Percentiles rank a stretch among this genome's conserved stretches.
Evolutionary conservation across 768 basidiomycete genomes (phyloP).

Genomic region (Lentinula sp.): DNA sequence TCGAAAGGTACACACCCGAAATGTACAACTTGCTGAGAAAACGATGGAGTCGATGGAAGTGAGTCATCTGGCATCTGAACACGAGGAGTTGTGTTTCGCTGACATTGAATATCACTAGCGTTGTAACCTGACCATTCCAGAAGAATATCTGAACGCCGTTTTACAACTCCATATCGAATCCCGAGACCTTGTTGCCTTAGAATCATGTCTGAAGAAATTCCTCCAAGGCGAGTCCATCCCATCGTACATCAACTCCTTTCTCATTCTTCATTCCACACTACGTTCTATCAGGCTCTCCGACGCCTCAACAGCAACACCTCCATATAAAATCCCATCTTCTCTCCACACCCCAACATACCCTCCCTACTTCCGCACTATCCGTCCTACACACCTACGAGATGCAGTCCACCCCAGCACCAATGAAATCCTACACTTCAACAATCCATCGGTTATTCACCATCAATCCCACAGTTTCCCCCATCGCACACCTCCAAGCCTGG

Average conservation of each 20-base stretch:
- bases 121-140: conserved; percentile 31
- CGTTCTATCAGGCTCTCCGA: conserved; percentile 28
- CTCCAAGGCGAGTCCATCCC: conserved; percentile 32
- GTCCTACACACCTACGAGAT: conserved; percentile 72
- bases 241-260: background rate
- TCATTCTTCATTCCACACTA: background rate
- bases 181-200: conserved; percentile 40
- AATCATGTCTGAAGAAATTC: conserved; percentile 36
- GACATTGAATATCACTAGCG: conserved; percentile 22
- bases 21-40: conserved; percentile 41
- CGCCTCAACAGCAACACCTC: conserved; percentile 57
- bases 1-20: conserved; percentile 22
- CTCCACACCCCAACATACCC: conserved; percentile 34
- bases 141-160: conserved; percentile 37
- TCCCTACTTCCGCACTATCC: conserved; percentile 59
- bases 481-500: conserved; percentile 78
- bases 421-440: conserved; percentile 66
- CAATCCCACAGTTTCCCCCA: conserved; percentile 45
- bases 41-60: conserved; percentile 55
- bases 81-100: too few relatives aligned
- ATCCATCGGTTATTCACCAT: conserved; percentile 54
- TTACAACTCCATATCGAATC: conserved; percentile 42
- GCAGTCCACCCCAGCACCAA: conserved; percentile 55
- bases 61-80: background rate
- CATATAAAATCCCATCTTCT: conserved; percentile 66